A percentile compares a stretch with the other conserved stretches of the same genome.
Conservation (phyloP, 225 moss, liverwort and hornwort species). For the Physcomitrellopsis africana region DNA sequence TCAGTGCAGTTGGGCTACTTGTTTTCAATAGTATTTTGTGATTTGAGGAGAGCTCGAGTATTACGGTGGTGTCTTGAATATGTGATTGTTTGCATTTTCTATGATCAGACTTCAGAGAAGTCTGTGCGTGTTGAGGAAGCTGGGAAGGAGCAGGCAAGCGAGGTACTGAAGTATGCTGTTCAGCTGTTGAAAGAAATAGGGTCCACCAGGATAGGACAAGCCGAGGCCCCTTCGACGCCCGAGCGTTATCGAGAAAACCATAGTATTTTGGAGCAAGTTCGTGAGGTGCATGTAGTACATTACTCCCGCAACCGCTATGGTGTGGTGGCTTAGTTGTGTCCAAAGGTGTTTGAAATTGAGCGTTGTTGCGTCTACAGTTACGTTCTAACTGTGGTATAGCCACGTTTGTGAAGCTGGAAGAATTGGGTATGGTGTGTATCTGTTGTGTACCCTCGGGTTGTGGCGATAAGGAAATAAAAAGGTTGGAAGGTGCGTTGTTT, state of each 20-base stretch:
- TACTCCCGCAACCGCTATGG: not conserved
- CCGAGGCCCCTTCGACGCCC: slow-evolving; percentile 71
- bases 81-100: not conserved
- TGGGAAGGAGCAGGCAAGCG: slow-evolving; percentile 25
- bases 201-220: slow-evolving; percentile 43
- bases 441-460: not conserved
- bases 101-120: slow-evolving; percentile 36
- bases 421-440: not conserved
- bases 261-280: slow-evolving; percentile 34
- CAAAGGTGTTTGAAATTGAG: too few relatives aligned
- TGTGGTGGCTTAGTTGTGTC: too few relatives aligned
- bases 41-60: not conserved
- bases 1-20: not conserved
- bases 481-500: not conserved
- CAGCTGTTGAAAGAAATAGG: slow-evolving; percentile 51
- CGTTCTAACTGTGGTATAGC: not conserved
- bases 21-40: not conserved
- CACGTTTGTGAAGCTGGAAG: not conserved
- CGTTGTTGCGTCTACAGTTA: not conserved
- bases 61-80: not conserved
- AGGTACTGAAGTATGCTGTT: slow-evolving; percentile 53
- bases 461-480: not conserved
- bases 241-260: slow-evolving; percentile 65
- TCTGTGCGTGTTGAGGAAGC: slow-evolving; percentile 5
- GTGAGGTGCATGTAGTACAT: slow-evolving; percentile 10